phyloP scores from a whole-genome alignment of 2,329 filamentous ascomycete species.

The Claviceps cyperi region DNA sequence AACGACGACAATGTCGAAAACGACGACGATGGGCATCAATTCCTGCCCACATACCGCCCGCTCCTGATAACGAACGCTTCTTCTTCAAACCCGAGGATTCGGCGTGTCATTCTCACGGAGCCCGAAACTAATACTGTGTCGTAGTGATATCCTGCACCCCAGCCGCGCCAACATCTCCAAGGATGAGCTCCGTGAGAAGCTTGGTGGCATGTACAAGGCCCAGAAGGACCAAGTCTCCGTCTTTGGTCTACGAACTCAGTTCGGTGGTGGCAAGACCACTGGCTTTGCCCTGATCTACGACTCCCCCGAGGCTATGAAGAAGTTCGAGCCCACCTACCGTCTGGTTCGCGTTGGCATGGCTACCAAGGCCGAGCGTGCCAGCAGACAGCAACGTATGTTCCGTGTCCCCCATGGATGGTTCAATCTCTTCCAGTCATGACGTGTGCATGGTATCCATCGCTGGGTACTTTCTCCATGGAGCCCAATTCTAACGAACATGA shows the following conservation, averaged over 20 bases:
- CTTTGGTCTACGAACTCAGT: conserved; percentile 97
- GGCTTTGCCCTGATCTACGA: conserved; percentile 99
- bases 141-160: conserved; percentile 98
- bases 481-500: conserved; percentile 8
- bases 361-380: conserved; percentile 90
- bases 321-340: conserved; percentile 98
- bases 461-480: no score
- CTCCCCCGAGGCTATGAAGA: conserved; percentile 96
- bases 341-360: conserved; percentile 86
- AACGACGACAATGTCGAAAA: neutral
- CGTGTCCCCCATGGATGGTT: neutral
- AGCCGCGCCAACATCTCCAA: conserved; percentile 97
- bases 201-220: conserved; percentile 93
- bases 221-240: conserved; percentile 94
- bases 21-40: neutral
- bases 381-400: conserved; percentile 95
- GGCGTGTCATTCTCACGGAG: neutral
- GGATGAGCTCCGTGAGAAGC: conserved; percentile 93
- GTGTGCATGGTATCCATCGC: no score
- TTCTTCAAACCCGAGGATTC: neutral
- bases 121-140: conserved; percentile 7
- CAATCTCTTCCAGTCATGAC: no score
- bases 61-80: conserved; percentile 4
- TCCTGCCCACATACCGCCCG: neutral
- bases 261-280: conserved; percentile 98